Evolutionary conservation across 805 yeast species (phyloP).

Genomic region (Candida morakotiae): DNA sequence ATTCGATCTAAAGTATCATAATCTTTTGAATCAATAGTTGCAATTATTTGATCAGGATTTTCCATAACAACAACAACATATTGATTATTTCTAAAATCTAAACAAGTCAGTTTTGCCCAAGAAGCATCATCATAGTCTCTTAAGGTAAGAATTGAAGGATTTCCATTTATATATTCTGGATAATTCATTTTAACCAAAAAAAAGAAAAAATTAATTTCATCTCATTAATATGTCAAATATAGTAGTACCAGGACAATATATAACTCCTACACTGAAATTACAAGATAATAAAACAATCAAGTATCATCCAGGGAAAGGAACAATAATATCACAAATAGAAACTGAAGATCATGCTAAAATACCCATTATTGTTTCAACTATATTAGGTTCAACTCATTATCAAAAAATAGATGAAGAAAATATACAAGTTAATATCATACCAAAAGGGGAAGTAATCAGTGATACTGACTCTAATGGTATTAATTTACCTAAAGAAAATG

Average conservation of each 20-base stretch:
- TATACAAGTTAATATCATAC: constrained; percentile 27
- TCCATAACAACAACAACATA: constrained; percentile 46
- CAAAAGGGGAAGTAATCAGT: constrained; percentile 10
- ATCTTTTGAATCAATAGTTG: constrained; percentile 35
- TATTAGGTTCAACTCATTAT: constrained; percentile 54
- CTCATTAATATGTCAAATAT: constrained; percentile 1
- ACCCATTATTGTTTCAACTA: constrained; percentile 51
- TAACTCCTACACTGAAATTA: constrained; percentile 52
- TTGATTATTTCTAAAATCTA: constrained; percentile 32
- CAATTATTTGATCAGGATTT: constrained; percentile 41
- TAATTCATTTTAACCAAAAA: constrained; percentile 17
- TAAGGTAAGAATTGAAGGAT: constrained; percentile 45
- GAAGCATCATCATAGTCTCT: constrained; percentile 46
- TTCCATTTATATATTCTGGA: constrained; percentile 41
- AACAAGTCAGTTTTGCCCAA: constrained; percentile 50
- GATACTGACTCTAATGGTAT: constrained; percentile 17
- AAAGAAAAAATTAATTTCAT: not conserved
- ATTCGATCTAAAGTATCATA: constrained; percentile 37
- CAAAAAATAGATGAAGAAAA: constrained; percentile 19
- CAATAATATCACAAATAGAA: constrained; percentile 45
- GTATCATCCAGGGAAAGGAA: constrained; percentile 64
- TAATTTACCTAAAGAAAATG: constrained; percentile 78
- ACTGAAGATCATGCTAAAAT: constrained; percentile 28
- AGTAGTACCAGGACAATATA: constrained; percentile 79
- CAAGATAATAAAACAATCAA: constrained; percentile 28